Conservation (phyloP, 2,329 filamentous ascomycete species). For the Pseudogymnoascus sp. region DNA sequence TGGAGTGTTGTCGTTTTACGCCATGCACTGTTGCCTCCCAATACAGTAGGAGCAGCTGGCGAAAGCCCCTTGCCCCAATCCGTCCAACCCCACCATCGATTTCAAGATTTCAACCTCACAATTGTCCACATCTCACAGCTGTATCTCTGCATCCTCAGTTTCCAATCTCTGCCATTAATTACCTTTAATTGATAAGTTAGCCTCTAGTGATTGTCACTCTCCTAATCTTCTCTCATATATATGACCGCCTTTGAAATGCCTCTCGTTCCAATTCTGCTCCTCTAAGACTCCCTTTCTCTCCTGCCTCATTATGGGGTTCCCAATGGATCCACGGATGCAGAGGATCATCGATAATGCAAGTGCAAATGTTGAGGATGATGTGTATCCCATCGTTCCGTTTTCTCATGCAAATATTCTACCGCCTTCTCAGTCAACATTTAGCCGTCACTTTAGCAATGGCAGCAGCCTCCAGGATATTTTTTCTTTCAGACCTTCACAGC, state of each 20-base stretch:
- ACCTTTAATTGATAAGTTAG: neutral
- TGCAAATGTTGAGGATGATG: neutral
- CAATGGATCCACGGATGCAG: conserved; percentile 23
- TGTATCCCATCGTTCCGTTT: neutral
- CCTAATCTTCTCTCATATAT: neutral
- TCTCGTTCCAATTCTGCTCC: neutral
- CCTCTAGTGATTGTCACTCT: neutral
- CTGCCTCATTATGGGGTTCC: conserved; percentile 16
- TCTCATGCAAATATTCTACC: neutral
- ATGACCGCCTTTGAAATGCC: neutral
- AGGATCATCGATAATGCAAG: conserved; percentile 20
- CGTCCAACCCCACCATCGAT: neutral
- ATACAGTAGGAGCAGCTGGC: neutral
- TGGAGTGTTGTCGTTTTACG: neutral
- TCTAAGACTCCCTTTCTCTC: neutral
- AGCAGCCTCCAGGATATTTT: neutral
- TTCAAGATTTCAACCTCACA: neutral
- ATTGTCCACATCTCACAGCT: neutral
- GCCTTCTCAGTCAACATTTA: neutral
- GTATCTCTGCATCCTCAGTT: neutral
- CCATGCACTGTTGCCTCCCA: neutral
- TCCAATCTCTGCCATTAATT: neutral
- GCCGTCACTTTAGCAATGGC: neutral
- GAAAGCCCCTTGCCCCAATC: neutral
- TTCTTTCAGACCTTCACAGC: neutral